Conservation (phyloP, 768 basidiomycete species). For the Dentipellis fragilis region DNA sequence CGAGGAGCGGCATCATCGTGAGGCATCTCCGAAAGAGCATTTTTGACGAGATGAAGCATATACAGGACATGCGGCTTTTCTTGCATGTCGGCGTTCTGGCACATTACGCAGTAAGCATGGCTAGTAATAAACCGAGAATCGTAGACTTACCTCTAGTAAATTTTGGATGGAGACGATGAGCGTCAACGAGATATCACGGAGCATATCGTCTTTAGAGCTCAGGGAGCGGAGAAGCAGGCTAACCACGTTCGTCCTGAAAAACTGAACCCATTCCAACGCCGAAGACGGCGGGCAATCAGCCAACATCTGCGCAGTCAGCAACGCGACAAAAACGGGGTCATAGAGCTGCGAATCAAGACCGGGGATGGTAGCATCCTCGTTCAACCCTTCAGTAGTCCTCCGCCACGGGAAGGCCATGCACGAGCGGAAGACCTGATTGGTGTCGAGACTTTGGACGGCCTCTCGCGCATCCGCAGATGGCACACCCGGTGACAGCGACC, state of each 20-base stretch:
- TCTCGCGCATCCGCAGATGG: conserved; percentile 45
- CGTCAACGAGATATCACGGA: conserved; percentile 52
- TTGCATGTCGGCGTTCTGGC: conserved; percentile 53
- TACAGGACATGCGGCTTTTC: conserved; percentile 69
- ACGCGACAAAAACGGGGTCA: conserved; percentile 70
- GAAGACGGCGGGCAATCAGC: conserved; percentile 45
- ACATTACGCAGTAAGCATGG: conserved; percentile 19
- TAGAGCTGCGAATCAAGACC: conserved; percentile 41
- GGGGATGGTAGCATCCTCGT: conserved; percentile 10
- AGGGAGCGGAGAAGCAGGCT: conserved; percentile 64
- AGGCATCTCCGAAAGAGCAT: conserved; percentile 37
- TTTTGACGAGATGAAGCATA: conserved; percentile 56
- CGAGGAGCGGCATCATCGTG: conserved; percentile 33
- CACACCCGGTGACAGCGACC: conserved; percentile 25
- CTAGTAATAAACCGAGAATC: neutral
- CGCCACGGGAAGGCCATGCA: conserved; percentile 63
- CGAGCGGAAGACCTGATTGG: conserved; percentile 56
- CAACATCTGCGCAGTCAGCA: conserved; percentile 60
- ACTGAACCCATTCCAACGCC: conserved; percentile 72
- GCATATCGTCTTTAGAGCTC: conserved; percentile 49
- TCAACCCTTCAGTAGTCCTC: conserved; percentile 38
- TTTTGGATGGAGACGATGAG: conserved; percentile 55
- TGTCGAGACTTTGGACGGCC: conserved; percentile 61
- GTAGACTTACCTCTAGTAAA: conserved; percentile 46
- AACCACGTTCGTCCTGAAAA: conserved; percentile 74